phyloP scores from a whole-genome alignment of 129 eudicot genomes.

The Flaveria brownii region DNA sequence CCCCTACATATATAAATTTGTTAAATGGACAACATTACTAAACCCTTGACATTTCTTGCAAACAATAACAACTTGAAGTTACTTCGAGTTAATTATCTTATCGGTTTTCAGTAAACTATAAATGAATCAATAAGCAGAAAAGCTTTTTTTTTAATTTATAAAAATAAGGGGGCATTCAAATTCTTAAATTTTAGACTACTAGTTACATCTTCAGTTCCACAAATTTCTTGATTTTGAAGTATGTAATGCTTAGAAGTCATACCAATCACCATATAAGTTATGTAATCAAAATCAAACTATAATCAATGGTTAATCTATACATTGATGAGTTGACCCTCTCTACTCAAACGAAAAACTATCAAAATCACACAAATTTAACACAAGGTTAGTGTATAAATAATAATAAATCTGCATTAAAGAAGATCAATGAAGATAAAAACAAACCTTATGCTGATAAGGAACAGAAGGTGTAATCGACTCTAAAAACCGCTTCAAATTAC shows the following conservation, averaged over 20 bases:
- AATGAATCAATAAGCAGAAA: conserved; percentile 18
- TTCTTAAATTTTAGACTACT: too few species aligned
- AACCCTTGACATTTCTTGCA: conserved; percentile 10
- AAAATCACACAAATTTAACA: too few species aligned
- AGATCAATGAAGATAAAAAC: background rate
- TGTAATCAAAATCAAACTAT: background rate
- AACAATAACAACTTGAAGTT: conserved; percentile 6
- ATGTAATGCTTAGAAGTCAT: background rate
- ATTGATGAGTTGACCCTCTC: too few species aligned
- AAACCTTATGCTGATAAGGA: conserved; percentile 79
- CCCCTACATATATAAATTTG: too few species aligned
- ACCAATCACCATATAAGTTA: background rate
- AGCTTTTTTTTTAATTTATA: too few species aligned
- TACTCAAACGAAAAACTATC: too few species aligned
- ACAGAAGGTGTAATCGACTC: conserved; percentile 77
- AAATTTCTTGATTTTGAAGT: too few species aligned
- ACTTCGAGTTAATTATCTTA: background rate
- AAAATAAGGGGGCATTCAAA: too few species aligned
- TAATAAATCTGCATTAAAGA: background rate
- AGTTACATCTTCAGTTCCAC: too few species aligned
- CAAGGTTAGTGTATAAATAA: too few species aligned
- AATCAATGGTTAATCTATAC: too few species aligned
- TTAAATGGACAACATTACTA: background rate
- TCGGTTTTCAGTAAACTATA: background rate
- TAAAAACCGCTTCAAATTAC: conserved; percentile 79